phyloP scores from a whole-genome alignment of 1,284 basidiomycete species.

The Coriolopsis trogii region DNA sequence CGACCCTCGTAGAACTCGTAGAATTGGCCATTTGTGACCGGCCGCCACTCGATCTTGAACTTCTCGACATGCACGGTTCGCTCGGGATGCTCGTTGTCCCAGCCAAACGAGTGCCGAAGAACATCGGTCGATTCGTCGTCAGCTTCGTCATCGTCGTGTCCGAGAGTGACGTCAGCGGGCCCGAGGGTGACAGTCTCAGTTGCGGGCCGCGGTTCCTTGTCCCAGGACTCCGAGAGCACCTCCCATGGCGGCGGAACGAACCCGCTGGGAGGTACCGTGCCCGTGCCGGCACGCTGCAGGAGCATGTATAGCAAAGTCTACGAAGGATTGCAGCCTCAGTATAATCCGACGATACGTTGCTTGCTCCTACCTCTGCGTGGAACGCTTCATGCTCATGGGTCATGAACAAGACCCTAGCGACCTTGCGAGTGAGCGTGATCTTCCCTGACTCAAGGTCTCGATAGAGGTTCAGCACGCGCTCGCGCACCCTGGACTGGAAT shows the following conservation, averaged over 20 bases:
- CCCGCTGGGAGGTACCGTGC: conserved; percentile 79
- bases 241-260: conserved; percentile 81
- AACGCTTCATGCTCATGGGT: conserved; percentile 87
- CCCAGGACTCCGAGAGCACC: conserved; percentile 70
- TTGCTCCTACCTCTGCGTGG: conserved; percentile 67
- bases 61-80: conserved; percentile 56
- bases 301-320: conserved; percentile 95
- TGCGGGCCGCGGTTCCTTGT: conserved; percentile 46
- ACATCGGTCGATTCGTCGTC: conserved; percentile 58
- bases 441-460: conserved; percentile 66
- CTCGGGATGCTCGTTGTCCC: conserved; percentile 92
- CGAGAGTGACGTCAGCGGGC: conserved; percentile 65
- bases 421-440: conserved; percentile 60
- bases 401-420: conserved; percentile 87
- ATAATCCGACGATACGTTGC: background rate
- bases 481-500: conserved; percentile 79
- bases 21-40: conserved; percentile 85
- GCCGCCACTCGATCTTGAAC: conserved; percentile 82
- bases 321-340: background rate
- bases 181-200: conserved; percentile 58
- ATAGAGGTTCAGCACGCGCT: conserved; percentile 76
- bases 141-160: conserved; percentile 84
- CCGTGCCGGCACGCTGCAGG: conserved; percentile 74
- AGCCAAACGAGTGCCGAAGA: conserved; percentile 80
- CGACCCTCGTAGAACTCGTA: conserved; percentile 55